Conservation (phyloP, 148 eudicot genomes). For the Spergularia marina region DNA sequence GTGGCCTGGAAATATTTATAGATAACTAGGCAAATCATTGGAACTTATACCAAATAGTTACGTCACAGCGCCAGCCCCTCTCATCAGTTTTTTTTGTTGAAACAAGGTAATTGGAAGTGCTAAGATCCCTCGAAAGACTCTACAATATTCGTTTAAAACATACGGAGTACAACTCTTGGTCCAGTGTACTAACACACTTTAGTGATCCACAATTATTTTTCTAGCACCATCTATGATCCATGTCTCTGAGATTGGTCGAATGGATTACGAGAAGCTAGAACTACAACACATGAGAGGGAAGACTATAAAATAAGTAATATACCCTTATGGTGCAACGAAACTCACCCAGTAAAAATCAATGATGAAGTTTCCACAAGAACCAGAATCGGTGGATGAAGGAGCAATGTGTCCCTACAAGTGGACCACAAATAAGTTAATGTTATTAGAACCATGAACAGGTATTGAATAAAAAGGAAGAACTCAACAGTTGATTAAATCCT, state of each 20-base stretch:
- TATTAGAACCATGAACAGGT: not conserved
- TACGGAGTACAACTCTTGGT: not conserved
- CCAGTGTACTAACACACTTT: too few relatives aligned
- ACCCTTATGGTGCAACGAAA: slow-evolving; percentile 12
- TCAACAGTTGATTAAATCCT: not conserved
- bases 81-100: too few relatives aligned
- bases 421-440: slow-evolving; percentile 15
- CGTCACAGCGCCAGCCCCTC: too few relatives aligned
- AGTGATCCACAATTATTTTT: too few relatives aligned
- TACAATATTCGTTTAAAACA: not conserved
- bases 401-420: slow-evolving; percentile 72
- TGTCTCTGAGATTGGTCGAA: not conserved
- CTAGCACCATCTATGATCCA: not conserved
- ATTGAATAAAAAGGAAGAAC: not conserved
- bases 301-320: not conserved
- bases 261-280: not conserved
- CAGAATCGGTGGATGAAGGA: slow-evolving; percentile 93
- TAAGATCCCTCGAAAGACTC: too few relatives aligned
- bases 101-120: too few relatives aligned
- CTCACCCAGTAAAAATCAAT: slow-evolving; percentile 98
- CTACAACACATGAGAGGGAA: not conserved
- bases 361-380: slow-evolving; percentile 82
- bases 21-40: too few relatives aligned
- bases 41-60: too few relatives aligned
- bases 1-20: too few relatives aligned